Conservation (phyloP, 2,329 filamentous ascomycete species). For the Lasiodiplodia hormozganensis region DNA sequence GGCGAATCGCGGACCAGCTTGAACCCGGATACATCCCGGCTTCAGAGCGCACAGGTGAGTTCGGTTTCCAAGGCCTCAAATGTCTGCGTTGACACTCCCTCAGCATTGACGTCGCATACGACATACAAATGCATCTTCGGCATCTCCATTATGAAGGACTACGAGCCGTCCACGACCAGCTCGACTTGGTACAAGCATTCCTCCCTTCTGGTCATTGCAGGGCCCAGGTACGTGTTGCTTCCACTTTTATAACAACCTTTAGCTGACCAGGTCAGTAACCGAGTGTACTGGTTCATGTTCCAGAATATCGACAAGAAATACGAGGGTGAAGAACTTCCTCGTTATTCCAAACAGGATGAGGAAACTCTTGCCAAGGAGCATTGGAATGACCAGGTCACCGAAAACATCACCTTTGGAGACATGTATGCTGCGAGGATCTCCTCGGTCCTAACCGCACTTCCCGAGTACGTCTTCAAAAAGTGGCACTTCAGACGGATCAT, state of each 20-base stretch:
- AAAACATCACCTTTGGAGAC: constrained; percentile 43
- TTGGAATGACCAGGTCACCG: constrained; percentile 38
- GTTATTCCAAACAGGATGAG: constrained; percentile 44
- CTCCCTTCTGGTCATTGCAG: constrained; percentile 33
- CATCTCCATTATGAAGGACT: constrained; percentile 19
- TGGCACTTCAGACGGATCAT: constrained; percentile 51
- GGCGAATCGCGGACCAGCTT: constrained; percentile 30
- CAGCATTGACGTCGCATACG: background rate
- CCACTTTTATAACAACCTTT: background rate
- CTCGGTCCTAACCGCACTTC: constrained; percentile 39
- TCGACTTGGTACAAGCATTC: constrained; percentile 29
- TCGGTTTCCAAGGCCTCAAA: too few species aligned
- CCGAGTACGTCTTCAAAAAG: constrained; percentile 48
- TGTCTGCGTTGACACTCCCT: background rate
- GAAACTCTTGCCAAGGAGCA: constrained; percentile 38
- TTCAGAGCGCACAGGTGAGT: constrained; percentile 2
- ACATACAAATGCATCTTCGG: constrained; percentile 25
- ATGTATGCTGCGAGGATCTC: constrained; percentile 40
- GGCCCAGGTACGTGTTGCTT: constrained; percentile 27
- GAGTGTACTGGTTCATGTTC: constrained; percentile 37
- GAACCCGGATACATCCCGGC: constrained; percentile 16
- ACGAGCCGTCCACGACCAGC: constrained; percentile 15
- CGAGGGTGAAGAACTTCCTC: constrained; percentile 36
- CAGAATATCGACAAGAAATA: constrained; percentile 36
- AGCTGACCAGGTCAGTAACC: constrained; percentile 6